phyloP scores from a whole-genome alignment of 306 rosid species.

The Vachellia collinsii region DNA sequence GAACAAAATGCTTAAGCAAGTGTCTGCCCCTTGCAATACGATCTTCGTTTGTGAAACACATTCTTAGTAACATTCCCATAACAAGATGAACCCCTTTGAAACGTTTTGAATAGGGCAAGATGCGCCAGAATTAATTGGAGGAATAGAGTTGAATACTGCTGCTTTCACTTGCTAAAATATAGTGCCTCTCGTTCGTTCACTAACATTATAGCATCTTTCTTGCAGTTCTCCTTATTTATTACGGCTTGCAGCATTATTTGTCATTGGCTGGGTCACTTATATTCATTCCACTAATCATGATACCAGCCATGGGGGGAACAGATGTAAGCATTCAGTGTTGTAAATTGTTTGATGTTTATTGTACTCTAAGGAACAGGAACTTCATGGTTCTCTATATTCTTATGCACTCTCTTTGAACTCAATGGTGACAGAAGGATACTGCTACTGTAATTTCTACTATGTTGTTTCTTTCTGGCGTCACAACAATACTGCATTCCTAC shows the following conservation, averaged over 20 bases:
- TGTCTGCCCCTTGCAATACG: not conserved
- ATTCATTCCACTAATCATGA: constrained; percentile 73
- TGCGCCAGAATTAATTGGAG: not conserved
- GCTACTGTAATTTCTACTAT: constrained; percentile 90
- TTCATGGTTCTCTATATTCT: constrained; percentile 23
- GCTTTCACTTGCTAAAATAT: constrained; percentile 19
- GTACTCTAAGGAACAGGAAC: constrained; percentile 20
- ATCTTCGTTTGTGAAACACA: constrained; percentile 6
- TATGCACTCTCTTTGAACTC: constrained; percentile 26
- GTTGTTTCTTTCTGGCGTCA: constrained; percentile 82
- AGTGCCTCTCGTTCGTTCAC: constrained; percentile 26
- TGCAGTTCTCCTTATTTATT: constrained; percentile 77
- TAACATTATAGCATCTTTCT: constrained; percentile 35
- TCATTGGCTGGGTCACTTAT: constrained; percentile 92
- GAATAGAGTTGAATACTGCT: constrained; percentile 20
- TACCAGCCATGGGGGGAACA: constrained; percentile 86
- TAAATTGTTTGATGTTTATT: constrained; percentile 16
- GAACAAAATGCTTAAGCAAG: not conserved
- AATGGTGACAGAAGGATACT: constrained; percentile 71
- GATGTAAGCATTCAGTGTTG: constrained; percentile 63
- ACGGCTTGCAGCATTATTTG: constrained; percentile 87
- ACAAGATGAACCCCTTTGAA: constrained; percentile 17
- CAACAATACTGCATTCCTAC: constrained; percentile 81
- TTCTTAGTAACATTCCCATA: not conserved
- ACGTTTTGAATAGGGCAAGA: constrained; percentile 1